A percentile compares a stretch with the other conserved stretches of the same genome.
Conservation (phyloP, 129 eudicot species). For the Calendula officinalis region DNA sequence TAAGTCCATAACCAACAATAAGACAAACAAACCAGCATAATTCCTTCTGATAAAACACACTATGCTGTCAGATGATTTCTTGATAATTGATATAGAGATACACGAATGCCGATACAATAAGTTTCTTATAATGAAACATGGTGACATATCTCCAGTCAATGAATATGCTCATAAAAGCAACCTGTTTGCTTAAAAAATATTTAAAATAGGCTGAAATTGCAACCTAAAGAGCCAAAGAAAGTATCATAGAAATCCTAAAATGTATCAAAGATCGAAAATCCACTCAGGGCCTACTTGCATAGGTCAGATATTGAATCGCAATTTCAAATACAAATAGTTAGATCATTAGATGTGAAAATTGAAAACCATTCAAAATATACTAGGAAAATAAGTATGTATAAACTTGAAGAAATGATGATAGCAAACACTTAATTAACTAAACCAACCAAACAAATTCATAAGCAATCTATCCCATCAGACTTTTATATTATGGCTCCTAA, state of each 20-base stretch:
- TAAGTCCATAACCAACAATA: conserved; percentile 59
- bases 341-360: conserved; percentile 14
- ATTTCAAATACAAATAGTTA: conserved; percentile 20
- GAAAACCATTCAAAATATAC: not conserved
- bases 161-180: conserved; percentile 23
- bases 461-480: conserved; percentile 11
- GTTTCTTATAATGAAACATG: conserved; percentile 18
- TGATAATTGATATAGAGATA: conserved; percentile 28
- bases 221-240: conserved; percentile 20
- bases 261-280: conserved; percentile 18
- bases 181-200: conserved; percentile 26
- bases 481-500: conserved; percentile 9
- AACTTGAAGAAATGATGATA: conserved; percentile 3
- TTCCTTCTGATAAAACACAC: conserved; percentile 49
- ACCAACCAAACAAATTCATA: conserved; percentile 2
- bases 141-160: conserved; percentile 33
- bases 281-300: conserved; percentile 23
- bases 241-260: conserved; percentile 11
- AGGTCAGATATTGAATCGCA: conserved; percentile 10
- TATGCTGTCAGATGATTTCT: conserved; percentile 41
- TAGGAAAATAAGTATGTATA: not conserved
- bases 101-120: conserved; percentile 33
- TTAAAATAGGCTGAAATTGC: conserved; percentile 23
- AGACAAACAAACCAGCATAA: conserved; percentile 46
- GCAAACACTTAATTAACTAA: not conserved